Evolutionary conservation across 75 land plant genomes (phyloP), one percentile per base, ranked within the genome.

Genomic region (Pseudotsuga menziesii): DNA sequence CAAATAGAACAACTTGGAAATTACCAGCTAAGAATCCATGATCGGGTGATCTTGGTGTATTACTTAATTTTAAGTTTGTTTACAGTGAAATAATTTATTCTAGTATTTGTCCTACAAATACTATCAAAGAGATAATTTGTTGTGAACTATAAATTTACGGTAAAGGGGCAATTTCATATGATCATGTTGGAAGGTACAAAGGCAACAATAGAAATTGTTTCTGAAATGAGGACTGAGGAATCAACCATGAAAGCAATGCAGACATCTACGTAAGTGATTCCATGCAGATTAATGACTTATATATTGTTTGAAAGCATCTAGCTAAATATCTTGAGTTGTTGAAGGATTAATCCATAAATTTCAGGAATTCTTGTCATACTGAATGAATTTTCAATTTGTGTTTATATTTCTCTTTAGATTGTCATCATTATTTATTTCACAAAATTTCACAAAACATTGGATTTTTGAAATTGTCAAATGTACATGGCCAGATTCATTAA

Each of bases 161-260:
- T 20, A 17, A 39, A 32, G 32, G 44, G 9, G 35, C 48, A 22
- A 20, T 20, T 79, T 74, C 79, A 89, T 89, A 89, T 89, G 89
- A 89, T 89, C 57, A 81, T 89, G 89, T 78, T 94, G 60, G 97
- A 94, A 82, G 94, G 97, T 75, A 94, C 97, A 74, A 94, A 94
- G 79, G 97, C 97, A 57, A 94, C 97, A 23, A 94, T 94, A 48
- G 97, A 94, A 79, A 94, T 94, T 73, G 97, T 94, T 36, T 94
- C 92, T 91, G 97, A 94, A 61, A 85, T 94, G 76, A 82, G 97
- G 57, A 92, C 90, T 58, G 97, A 94, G 66, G 97, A 94, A 20
- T 73, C 90, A 61, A 92, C 97, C 82, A 94, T 94, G 97, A 94
- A 94, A 72, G 90, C 91, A 25, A 92, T 94, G 89, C 97, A 94